Conservation (phyloP, 352 stramenopile genomes). For the Globisporangium lucens region DNA sequence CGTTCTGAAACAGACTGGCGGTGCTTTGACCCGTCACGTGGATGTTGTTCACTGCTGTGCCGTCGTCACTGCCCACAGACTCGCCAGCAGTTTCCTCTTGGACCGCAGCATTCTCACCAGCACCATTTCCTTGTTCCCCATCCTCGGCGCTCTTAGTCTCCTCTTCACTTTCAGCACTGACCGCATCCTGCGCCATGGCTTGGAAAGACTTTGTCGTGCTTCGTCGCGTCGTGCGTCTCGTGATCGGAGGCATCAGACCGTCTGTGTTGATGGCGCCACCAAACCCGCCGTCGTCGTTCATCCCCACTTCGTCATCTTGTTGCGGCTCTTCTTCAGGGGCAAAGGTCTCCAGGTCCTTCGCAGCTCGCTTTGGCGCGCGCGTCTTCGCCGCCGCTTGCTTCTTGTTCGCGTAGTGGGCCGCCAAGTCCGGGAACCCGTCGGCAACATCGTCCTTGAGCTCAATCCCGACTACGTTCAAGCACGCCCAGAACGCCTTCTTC, state of each 20-base stretch:
- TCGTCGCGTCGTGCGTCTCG: slow-evolving; percentile 25
- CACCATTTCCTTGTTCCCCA: not conserved
- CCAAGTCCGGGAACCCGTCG: slow-evolving; percentile 52
- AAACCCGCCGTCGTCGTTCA: slow-evolving; percentile 16
- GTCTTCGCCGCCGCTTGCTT: slow-evolving; percentile 31
- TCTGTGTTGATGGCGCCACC: not conserved
- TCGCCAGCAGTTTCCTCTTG: not conserved
- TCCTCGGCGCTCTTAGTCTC: slow-evolving; percentile 17
- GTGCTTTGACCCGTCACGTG: not conserved
- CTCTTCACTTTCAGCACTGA: slow-evolving; percentile 28
- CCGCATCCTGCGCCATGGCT: slow-evolving; percentile 15
- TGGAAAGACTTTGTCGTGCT: slow-evolving; percentile 29
- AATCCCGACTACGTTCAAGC: slow-evolving; percentile 67
- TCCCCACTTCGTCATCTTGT: slow-evolving; percentile 19
- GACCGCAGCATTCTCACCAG: not conserved
- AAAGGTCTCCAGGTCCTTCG: slow-evolving; percentile 20
- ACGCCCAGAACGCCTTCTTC: slow-evolving; percentile 58
- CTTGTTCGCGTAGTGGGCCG: slow-evolving; percentile 45
- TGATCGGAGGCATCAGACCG: slow-evolving; percentile 17
- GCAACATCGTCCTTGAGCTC: slow-evolving; percentile 46
- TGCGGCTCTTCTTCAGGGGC: slow-evolving; percentile 5
- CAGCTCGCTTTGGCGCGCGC: slow-evolving; percentile 18
- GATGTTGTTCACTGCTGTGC: not conserved
- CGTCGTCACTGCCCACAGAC: not conserved
- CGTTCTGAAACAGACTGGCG: not conserved